phyloP scores from a whole-genome alignment of 176 grass and related monocot genomes.

The Zoysia japonica region DNA sequence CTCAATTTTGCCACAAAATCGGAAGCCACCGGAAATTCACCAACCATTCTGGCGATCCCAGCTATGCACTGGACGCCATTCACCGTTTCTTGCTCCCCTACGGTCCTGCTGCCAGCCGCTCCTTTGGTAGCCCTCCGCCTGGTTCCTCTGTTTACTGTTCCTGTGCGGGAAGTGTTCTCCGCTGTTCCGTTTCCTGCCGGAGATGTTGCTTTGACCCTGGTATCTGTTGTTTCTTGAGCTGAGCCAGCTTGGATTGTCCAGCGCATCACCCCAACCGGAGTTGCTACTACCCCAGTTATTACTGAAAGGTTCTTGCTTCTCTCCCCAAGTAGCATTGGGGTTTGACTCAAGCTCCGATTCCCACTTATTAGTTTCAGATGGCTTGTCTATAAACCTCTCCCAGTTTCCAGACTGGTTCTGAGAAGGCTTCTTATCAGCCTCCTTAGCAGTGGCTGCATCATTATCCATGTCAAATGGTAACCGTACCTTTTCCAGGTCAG shows the following conservation, averaged over 20 bases:
- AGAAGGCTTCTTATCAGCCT: neutral
- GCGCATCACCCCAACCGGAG: conserved; percentile 37
- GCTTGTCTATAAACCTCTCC: conserved; percentile 47
- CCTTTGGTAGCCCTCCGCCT: conserved; percentile 26
- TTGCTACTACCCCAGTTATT: conserved; percentile 34
- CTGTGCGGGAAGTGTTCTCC: conserved; percentile 30
- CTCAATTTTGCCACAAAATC: conserved; percentile 8
- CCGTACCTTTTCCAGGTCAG: conserved; percentile 34
- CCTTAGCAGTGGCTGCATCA: conserved; percentile 2
- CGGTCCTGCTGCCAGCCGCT: conserved; percentile 30
- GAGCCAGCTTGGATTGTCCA: conserved; percentile 7
- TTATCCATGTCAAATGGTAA: conserved; percentile 33
- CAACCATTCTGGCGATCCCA: conserved; percentile 3
- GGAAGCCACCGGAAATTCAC: neutral
- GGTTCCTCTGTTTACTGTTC: conserved; percentile 26
- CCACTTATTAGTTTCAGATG: conserved; percentile 45
- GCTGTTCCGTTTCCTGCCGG: conserved; percentile 42
- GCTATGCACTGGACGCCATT: conserved; percentile 28
- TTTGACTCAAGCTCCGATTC: conserved; percentile 30
- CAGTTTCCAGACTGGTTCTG: conserved; percentile 49
- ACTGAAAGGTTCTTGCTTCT: conserved; percentile 25
- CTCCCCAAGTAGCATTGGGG: conserved; percentile 27
- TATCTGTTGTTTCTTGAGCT: conserved; percentile 22
- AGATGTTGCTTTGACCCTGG: conserved; percentile 13
- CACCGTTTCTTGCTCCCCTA: conserved; percentile 15